A percentile compares a stretch with the other conserved stretches of the same genome.
These are phyloP conservation scores for Leccinum olivaceopallidum DNA, from an alignment of 768 basidiomycete genomes.

Conservation along the genomic window DNA sequence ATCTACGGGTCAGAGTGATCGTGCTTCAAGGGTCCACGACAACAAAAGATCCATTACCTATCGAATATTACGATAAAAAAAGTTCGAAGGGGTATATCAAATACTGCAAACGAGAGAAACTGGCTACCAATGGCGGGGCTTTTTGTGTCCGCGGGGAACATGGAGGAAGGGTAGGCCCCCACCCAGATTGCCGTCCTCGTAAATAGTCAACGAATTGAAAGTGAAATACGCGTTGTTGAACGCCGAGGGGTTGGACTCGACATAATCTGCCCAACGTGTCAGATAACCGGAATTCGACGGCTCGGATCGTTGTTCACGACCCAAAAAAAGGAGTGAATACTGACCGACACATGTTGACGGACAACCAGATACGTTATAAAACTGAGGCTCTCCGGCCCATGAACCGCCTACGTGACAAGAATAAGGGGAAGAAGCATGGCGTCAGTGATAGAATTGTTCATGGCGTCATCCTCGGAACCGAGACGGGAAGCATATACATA, in stretches of 20 bases:
- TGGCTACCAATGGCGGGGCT: not conserved
- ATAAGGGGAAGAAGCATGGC: not conserved
- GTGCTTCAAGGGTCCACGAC: not conserved
- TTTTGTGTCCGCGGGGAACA: not conserved
- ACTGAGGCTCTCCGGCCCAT: constrained; percentile 27
- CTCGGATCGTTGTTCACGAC: not conserved
- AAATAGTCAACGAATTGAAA: constrained; percentile 39
- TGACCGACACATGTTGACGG: constrained; percentile 30
- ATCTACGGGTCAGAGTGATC: not conserved
- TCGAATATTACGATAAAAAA: not conserved
- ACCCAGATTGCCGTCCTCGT: constrained; percentile 10
- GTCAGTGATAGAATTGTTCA: not conserved
- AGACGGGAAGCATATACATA: constrained; percentile 4
- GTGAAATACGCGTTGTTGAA: constrained; percentile 44
- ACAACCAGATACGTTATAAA: constrained; percentile 25
- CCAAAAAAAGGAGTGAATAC: constrained; percentile 5
- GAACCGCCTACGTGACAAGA: constrained; percentile 22
- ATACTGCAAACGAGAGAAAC: not conserved
- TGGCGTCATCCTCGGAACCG: not conserved
- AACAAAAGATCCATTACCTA: not conserved
- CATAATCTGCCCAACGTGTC: constrained; percentile 24
- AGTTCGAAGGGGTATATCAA: not conserved
- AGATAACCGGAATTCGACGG: not conserved
- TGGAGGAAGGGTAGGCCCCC: not conserved
- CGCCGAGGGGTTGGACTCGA: constrained; percentile 38